phyloP scores from a whole-genome alignment of 2,329 filamentous ascomycete genomes.

The Xylaria sp. region DNA sequence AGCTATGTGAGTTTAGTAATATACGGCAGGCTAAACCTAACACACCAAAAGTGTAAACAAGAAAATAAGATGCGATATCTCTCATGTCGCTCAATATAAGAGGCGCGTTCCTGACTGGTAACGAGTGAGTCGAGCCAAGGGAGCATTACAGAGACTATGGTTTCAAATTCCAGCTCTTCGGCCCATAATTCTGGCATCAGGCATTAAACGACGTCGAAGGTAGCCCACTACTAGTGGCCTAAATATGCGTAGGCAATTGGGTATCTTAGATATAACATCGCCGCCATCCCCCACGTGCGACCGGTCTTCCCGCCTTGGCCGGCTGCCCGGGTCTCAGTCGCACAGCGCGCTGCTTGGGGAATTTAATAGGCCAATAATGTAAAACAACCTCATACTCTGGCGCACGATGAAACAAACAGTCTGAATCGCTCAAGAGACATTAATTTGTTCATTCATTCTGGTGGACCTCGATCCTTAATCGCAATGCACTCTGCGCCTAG shows the following conservation, averaged over 20 bases:
- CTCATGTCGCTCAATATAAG: background rate
- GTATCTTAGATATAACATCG: conserved; percentile 1
- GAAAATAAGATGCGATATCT: conserved; percentile 2
- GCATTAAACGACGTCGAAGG: background rate
- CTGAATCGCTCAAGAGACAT: background rate
- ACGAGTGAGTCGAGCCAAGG: background rate
- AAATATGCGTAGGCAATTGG: background rate
- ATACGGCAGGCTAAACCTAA: background rate
- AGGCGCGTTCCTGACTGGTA: background rate
- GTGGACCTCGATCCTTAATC: background rate
- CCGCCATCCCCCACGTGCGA: background rate
- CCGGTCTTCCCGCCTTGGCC: conserved; percentile 6
- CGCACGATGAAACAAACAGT: background rate
- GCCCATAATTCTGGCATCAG: background rate
- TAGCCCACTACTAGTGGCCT: background rate
- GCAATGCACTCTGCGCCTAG: background rate
- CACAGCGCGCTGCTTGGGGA: background rate
- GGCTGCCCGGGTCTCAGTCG: conserved; percentile 4
- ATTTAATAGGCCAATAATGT: background rate
- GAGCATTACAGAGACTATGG: background rate
- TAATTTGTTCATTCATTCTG: background rate
- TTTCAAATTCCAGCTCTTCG: background rate
- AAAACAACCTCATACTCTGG: conserved; percentile 1
- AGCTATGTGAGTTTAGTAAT: background rate
- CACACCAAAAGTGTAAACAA: conserved; percentile 10